Evolutionary conservation across 2,329 filamentous ascomycete genomes (phyloP).

Genomic region (Plenodomus lindquistii): DNA sequence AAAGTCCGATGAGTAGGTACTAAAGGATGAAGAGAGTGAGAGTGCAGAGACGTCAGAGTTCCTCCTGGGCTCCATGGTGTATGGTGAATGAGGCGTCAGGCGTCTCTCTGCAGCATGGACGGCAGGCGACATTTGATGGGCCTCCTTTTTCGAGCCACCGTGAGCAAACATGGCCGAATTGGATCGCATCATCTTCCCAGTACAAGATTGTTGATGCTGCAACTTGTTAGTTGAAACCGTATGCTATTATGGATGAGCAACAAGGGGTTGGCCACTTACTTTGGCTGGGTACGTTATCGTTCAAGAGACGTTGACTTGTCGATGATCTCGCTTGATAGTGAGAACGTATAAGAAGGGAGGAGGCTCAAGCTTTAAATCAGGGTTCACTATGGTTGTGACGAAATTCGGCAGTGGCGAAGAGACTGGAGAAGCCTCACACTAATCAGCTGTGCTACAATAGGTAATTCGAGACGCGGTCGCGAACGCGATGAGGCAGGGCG

Average conservation of each 20-base stretch:
- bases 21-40: conserved; percentile 24
- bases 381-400: conserved; percentile 17
- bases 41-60: conserved; percentile 36
- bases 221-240: conserved; percentile 2
- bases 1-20: conserved; percentile 20
- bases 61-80: conserved; percentile 32
- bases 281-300: neutral
- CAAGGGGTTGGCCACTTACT: conserved; percentile 1
- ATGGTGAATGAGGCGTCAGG: conserved; percentile 31
- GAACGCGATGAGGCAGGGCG: conserved; percentile 41
- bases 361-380: conserved; percentile 36
- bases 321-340: neutral
- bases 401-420: conserved; percentile 30
- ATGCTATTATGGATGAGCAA: neutral
- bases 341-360: conserved; percentile 15
- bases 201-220: conserved; percentile 1
- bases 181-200: conserved; percentile 12
- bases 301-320: neutral
- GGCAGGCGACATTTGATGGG: conserved; percentile 23
- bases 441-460: conserved; percentile 34
- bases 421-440: conserved; percentile 1
- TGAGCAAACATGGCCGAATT: conserved; percentile 10
- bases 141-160: conserved; percentile 25
- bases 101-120: conserved; percentile 24
- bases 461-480: conserved; percentile 32